Conservation (phyloP, 306 rosid species). For the Sindora glabra region DNA sequence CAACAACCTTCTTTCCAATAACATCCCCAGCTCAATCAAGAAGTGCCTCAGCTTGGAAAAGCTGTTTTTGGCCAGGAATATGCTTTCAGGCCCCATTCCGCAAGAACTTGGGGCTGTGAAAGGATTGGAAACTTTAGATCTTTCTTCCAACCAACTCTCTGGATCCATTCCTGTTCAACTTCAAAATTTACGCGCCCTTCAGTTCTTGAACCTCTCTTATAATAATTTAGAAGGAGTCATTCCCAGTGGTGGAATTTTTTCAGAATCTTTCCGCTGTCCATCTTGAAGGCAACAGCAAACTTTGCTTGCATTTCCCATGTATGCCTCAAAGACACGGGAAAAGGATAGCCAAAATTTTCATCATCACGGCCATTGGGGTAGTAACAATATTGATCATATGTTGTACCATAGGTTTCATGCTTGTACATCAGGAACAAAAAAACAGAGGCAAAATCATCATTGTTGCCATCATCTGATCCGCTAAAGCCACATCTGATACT, state of each 20-base stretch:
- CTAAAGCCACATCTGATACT: conserved; percentile 27
- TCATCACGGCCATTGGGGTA: conserved; percentile 12
- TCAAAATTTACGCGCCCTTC: conserved; percentile 31
- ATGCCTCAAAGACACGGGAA: conserved; percentile 3
- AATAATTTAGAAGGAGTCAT: no score
- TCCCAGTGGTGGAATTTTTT: no score
- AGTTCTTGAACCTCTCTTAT: no score
- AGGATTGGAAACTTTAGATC: conserved; percentile 56
- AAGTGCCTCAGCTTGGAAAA: conserved; percentile 51
- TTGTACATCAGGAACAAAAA: conserved; percentile 27
- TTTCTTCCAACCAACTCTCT: conserved; percentile 64
- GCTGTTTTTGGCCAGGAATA: conserved; percentile 38
- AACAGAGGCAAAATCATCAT: no score
- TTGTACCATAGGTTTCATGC: conserved; percentile 19
- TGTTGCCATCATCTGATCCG: background rate
- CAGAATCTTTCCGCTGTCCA: conserved; percentile 31
- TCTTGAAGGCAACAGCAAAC: conserved; percentile 54
- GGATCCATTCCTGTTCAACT: conserved; percentile 59
- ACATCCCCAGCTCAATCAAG: conserved; percentile 46
- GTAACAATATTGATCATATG: conserved; percentile 26
- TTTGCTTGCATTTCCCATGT: conserved; percentile 39
- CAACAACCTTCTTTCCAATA: conserved; percentile 38
- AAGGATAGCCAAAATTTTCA: conserved; percentile 7
- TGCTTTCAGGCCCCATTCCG: conserved; percentile 64
- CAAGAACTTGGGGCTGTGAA: conserved; percentile 28